Evolutionary conservation across 352 stramenopile species (phyloP).

Genomic region (Lagenidium giganteum): DNA sequence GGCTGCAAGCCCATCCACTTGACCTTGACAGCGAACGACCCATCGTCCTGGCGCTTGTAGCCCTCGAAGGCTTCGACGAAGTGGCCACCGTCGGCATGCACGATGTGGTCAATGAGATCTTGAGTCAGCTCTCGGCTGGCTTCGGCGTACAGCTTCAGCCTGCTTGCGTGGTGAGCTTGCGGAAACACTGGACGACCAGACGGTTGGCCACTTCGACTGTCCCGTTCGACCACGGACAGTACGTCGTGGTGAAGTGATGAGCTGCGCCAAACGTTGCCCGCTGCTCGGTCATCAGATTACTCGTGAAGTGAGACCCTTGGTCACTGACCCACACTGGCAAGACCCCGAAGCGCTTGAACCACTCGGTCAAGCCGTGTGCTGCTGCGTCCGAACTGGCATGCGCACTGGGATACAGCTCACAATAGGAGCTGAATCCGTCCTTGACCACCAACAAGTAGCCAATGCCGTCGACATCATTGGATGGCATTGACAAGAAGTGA

Average conservation of each 20-base stretch:
- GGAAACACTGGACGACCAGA: constrained; percentile 14
- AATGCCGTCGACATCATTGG: too few species aligned
- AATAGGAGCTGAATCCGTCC: constrained; percentile 2
- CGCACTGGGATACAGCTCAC: background rate
- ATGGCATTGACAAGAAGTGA: constrained; percentile 20
- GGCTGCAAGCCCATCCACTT: too few species aligned
- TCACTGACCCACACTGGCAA: constrained; percentile 21
- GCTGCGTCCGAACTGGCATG: background rate
- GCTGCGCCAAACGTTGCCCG: constrained; percentile 3
- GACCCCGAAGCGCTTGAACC: constrained; percentile 25
- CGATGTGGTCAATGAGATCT: constrained; percentile 4
- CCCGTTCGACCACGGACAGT: constrained; percentile 26
- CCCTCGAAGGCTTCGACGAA: constrained; percentile 5
- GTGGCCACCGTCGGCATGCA: constrained; percentile 11
- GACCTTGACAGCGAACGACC: too few species aligned
- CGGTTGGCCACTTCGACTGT: constrained; percentile 26
- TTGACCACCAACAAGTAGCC: constrained; percentile 11
- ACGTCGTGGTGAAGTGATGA: constrained; percentile 24
- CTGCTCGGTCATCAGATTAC: constrained; percentile 11
- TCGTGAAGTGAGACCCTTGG: constrained; percentile 24
- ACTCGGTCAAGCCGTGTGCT: constrained; percentile 8
- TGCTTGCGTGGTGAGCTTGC: constrained; percentile 7
- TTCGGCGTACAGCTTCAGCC: constrained; percentile 14
- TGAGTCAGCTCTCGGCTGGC: background rate
- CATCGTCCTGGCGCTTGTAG: too few species aligned